Percentiles rank a stretch among this genome's conserved stretches.
Conservation (phyloP, 768 basidiomycete species). For the Calocera viscosa region DNA sequence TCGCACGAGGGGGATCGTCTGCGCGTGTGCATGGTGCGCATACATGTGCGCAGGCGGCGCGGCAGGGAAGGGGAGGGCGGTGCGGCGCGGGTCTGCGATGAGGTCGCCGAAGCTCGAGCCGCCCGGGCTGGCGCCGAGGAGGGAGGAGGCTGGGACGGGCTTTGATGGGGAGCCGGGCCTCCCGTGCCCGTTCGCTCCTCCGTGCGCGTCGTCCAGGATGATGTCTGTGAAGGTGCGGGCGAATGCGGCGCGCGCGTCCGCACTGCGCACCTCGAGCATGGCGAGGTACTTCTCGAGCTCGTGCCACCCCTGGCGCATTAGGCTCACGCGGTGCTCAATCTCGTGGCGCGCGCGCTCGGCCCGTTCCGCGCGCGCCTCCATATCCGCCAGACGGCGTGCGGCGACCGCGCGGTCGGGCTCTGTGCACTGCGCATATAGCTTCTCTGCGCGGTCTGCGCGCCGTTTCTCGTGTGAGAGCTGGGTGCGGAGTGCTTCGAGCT, state of each 20-base stretch:
- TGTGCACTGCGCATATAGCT: constrained; percentile 23
- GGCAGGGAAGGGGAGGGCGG: not conserved
- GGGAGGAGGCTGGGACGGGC: not conserved
- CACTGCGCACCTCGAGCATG: constrained; percentile 34
- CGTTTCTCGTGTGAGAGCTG: constrained; percentile 35
- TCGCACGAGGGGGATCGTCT: not conserved
- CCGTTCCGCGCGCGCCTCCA: constrained; percentile 38
- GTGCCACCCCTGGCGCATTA: constrained; percentile 39
- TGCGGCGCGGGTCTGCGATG: not conserved
- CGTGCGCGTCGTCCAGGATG: not conserved
- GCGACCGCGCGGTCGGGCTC: constrained; percentile 20
- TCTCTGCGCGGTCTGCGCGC: constrained; percentile 46
- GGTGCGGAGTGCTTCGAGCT: constrained; percentile 39
- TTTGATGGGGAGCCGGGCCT: not conserved
- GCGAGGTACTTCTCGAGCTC: constrained; percentile 40
- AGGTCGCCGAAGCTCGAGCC: constrained; percentile 27
- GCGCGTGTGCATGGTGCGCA: not conserved
- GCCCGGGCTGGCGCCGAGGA: not conserved
- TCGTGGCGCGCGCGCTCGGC: constrained; percentile 47
- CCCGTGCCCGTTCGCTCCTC: too few relatives aligned
- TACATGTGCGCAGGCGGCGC: not conserved
- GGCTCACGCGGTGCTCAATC: constrained; percentile 36
- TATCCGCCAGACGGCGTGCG: constrained; percentile 33
- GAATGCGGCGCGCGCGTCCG: constrained; percentile 42
- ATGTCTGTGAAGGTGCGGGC: constrained; percentile 31